A percentile compares a stretch with the other conserved stretches of the same genome.
phyloP scores from a whole-genome alignment of 352 stramenopile species.

The Phytophthora ohioensis region DNA sequence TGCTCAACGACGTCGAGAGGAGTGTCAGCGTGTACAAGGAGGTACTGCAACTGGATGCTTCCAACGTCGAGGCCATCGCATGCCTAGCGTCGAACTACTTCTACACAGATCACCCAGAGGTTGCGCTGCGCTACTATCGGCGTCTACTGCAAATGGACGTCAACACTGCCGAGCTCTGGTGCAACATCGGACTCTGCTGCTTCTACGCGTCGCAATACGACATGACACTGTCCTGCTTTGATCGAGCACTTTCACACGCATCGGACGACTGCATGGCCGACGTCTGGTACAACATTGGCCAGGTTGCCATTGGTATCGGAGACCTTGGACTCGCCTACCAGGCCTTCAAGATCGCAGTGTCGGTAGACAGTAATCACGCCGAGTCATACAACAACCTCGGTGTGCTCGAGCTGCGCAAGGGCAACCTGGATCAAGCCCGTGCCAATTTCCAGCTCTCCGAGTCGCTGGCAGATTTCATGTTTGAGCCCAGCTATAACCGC shows the following conservation, averaged over 20 bases:
- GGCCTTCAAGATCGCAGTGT: constrained; percentile 94
- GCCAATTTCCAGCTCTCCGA: constrained; percentile 86
- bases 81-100: constrained; percentile 95
- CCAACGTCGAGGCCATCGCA: constrained; percentile 92
- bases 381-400: constrained; percentile 94
- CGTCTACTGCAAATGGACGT: constrained; percentile 94
- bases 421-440: constrained; percentile 87
- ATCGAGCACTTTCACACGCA: constrained; percentile 88
- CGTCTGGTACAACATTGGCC: constrained; percentile 96
- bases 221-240: constrained; percentile 94
- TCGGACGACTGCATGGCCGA: constrained; percentile 93
- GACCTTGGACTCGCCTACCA: constrained; percentile 94
- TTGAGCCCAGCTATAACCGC: constrained; percentile 93
- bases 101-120: constrained; percentile 93
- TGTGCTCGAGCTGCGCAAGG: constrained; percentile 91
- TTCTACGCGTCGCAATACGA: constrained; percentile 96
- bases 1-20: constrained; percentile 90
- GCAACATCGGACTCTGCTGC: constrained; percentile 95
- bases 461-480: constrained; percentile 88
- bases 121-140: constrained; percentile 94
- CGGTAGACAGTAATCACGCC: constrained; percentile 91
- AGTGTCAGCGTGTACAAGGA: constrained; percentile 89
- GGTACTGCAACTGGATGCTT: constrained; percentile 88
- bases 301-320: constrained; percentile 93
- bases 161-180: constrained; percentile 93